Evolutionary conservation across 2,329 filamentous ascomycete genomes (phyloP).

Genomic region (Penicillium sp.): DNA sequence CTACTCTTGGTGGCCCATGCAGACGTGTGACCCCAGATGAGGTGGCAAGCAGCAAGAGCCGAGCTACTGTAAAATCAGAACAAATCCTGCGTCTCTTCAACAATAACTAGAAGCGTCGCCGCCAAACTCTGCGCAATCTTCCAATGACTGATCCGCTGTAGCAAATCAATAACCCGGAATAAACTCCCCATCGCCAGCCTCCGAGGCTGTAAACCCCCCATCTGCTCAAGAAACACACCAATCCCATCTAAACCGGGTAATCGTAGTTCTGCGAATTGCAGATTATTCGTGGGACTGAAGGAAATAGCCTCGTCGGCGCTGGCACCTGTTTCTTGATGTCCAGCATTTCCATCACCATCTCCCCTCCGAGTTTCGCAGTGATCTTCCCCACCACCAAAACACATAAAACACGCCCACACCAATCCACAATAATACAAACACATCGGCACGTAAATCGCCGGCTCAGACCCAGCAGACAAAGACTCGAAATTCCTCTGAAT

Average conservation of each 20-base stretch:
- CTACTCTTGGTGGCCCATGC: neutral
- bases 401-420: constrained; percentile 11
- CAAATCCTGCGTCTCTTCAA: constrained; percentile 14
- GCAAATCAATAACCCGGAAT: constrained; percentile 13
- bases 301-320: neutral
- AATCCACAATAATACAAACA: constrained; percentile 13
- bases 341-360: neutral
- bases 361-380: neutral
- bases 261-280: constrained; percentile 6
- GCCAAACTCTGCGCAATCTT: constrained; percentile 12
- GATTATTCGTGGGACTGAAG: neutral
- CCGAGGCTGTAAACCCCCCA: constrained; percentile 1
- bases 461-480: constrained; percentile 6
- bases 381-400: neutral
- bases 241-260: constrained; percentile 7
- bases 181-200: constrained; percentile 9
- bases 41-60: no score
- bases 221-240: constrained; percentile 2
- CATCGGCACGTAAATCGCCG: constrained; percentile 10
- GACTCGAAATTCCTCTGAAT: constrained; percentile 12
- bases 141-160: constrained; percentile 14
- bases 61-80: neutral
- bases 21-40: no score
- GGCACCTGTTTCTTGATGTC: no score
- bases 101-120: constrained; percentile 10